A percentile compares a stretch with the other conserved stretches of the same genome.
Evolutionary conservation across 129 eudicot genomes (phyloP).

Genomic region (Flaveria ramosissima): DNA sequence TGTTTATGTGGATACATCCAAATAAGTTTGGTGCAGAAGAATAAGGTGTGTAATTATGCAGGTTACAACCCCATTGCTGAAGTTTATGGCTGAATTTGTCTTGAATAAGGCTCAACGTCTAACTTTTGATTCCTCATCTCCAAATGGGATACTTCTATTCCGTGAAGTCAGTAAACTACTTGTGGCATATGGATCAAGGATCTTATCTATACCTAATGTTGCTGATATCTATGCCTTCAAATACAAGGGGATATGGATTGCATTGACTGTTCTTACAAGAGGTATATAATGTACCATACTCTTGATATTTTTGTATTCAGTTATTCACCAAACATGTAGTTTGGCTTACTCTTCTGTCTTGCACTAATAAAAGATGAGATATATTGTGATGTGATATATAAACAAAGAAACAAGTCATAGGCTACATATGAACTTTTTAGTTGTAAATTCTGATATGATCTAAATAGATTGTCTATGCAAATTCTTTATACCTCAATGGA

Average conservation of each 20-base stretch:
- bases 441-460: neutral
- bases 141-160: conserved; percentile 94
- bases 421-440: conserved; percentile 12
- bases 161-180: conserved; percentile 97
- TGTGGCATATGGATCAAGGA: conserved; percentile 89
- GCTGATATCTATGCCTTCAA: conserved; percentile 85
- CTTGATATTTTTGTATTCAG: neutral
- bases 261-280: conserved; percentile 77
- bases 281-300: conserved; percentile 44
- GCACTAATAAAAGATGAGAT: neutral
- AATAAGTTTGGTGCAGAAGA: conserved; percentile 3
- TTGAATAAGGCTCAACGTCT: conserved; percentile 88
- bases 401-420: neutral
- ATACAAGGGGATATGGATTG: conserved; percentile 92
- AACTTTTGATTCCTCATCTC: conserved; percentile 93
- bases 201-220: conserved; percentile 65
- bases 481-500: conserved; percentile 1
- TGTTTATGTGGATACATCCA: neutral
- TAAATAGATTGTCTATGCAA: neutral
- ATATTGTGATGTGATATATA: neutral
- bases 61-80: conserved; percentile 94
- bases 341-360: neutral
- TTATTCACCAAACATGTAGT: conserved; percentile 17
- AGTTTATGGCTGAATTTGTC: conserved; percentile 94
- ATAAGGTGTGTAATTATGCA: conserved; percentile 33